Evolutionary conservation across 441 rosid genomes (phyloP), one percentile per base, ranked within the genome.

Genomic region (Jatropha podagrica): DNA sequence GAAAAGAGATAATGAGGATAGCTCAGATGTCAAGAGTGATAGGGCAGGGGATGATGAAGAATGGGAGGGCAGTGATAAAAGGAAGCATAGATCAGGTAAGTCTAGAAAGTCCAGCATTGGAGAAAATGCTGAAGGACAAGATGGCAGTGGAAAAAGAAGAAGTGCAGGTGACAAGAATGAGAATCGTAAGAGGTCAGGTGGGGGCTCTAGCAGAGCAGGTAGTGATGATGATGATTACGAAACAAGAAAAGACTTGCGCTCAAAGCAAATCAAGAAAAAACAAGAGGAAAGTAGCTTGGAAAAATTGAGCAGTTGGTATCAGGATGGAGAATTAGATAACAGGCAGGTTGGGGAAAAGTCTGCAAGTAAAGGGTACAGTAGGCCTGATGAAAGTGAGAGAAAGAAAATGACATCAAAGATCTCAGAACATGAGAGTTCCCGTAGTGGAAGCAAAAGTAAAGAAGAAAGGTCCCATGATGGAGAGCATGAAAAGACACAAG

Each of bases 221-320:
- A 92, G 91, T 8, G 92, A 90, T 54, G 97, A 92, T 68, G 95
- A 92, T 72, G 95, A 90, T 79, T 85, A 85, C 55, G 91, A 89
- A 61, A 69, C 77, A 20, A 84, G 85, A 74, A 90, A 87, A 73
- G 88, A 86, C 40, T 72, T 74, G 7, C 89, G 88, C 40, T 76
- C 84, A 9, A 89, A 86, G 81, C 89, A 84, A 82, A 51, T 85
- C 79, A 96, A 90, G 94, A 94, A 82, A 83, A 94, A 89, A 69
- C 92, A 83, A 78, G 99, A 94, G 85, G 98, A 96, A 79, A 91
- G 98, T 76, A 89, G 97, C 80, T 83, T 96, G 87, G 97, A 96
- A 65, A 89, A 89, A 81, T 76, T 93, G 74, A 94, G 97, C 75
- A 94, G 87, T 81, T 91, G 93, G 90, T 94, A 94, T 75, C 91